Base-by-base conservation (phyloP, 2,329 filamentous ascomycete genomes). In the Hypomyces perniciosus region DNA sequence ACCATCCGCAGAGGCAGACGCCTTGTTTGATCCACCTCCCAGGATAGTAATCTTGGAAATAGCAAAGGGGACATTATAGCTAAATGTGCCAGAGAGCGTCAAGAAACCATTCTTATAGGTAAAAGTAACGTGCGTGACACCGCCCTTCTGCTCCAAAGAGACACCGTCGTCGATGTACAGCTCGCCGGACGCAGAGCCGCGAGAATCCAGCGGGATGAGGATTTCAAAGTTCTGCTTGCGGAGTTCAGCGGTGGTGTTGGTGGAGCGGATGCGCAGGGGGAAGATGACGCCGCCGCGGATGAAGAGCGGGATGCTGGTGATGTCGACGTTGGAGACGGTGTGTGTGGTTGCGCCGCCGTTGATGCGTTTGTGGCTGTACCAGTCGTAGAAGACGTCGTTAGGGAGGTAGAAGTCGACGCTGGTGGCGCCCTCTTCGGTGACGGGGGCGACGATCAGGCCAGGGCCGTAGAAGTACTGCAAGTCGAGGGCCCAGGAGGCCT, bases 131-230 rank as follows among this genome's bases (percentile, higher is more conserved):
- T 59, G 70, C 6, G 76, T 80, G n/a, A 73, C 79, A 5, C 59
- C 65, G 6, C 2, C 20, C 20, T 20, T 55, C 65, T 87, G 86
- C 52, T 79, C 70, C 45, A 91, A 59, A 28, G 78, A 83, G 52
- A 83, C 81, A 7, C 89, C 89, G 54, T 95, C 88, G 58, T 93
- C 89, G 5, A 93, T 69, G 64, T 91, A 93, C 51, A 93, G 71
- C 46, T 75, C 72, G 0, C 89, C 89, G 1, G 62, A 65, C 0
- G 89, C 89, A 6, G 70, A 79, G 3, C 84, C 86, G 46, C 85
- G 71, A 1, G 64, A 61, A 5, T 77, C 81, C 0, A 86, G 76
- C 0, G 88, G 84, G 41, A 95, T 76, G 34, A 92, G 61, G 46
- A 95, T 70, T 62, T 84, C 77, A 69, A 92, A 92, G 57, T 83